These are phyloP conservation scores for Didymella exigua DNA, from an alignment of 2,329 filamentous ascomycete genomes.

Conservation along the genomic window DNA sequence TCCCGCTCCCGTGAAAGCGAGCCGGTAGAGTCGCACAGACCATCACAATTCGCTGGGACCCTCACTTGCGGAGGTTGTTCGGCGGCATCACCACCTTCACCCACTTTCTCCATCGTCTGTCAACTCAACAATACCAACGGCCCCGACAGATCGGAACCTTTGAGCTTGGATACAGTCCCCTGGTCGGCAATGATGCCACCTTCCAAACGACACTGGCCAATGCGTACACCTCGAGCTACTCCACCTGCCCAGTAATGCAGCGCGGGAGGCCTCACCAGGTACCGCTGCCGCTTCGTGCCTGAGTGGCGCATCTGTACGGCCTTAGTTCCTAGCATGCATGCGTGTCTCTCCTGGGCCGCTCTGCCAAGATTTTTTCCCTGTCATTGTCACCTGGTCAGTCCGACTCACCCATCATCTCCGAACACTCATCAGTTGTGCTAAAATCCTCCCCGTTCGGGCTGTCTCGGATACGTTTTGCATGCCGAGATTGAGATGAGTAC, in stretches of 20 bases:
- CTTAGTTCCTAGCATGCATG: constrained; percentile 1
- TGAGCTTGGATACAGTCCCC: not conserved
- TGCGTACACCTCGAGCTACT: not conserved
- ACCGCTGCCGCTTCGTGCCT: constrained; percentile 8
- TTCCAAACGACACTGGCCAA: constrained; percentile 14
- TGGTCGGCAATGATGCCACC: constrained; percentile 6
- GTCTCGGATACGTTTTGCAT: constrained; percentile 14
- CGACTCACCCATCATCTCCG: constrained; percentile 12
- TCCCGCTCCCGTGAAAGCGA: constrained; percentile 16
- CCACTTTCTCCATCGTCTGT: constrained; percentile 5
- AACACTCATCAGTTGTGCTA: constrained; percentile 3
- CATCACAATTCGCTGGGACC: not conserved
- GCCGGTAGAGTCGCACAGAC: constrained; percentile 17
- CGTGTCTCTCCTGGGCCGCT: constrained; percentile 1
- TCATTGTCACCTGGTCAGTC: constrained; percentile 2
- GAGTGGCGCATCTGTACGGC: not conserved
- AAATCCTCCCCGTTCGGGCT: constrained; percentile 5
- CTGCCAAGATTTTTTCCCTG: constrained; percentile 4
- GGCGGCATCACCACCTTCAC: constrained; percentile 11
- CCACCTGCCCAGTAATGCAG: constrained; percentile 5
- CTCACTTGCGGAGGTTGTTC: constrained; percentile 7
- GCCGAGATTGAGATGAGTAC: not conserved
- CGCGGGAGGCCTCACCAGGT: constrained; percentile 10
- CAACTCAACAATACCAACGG: constrained; percentile 12
- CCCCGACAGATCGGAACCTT: constrained; percentile 8